Evolutionary conservation across 1,139 yeast genomes (phyloP), one percentile per base, ranked within the genome.

Genomic region (Suhomyces guaymorum): DNA sequence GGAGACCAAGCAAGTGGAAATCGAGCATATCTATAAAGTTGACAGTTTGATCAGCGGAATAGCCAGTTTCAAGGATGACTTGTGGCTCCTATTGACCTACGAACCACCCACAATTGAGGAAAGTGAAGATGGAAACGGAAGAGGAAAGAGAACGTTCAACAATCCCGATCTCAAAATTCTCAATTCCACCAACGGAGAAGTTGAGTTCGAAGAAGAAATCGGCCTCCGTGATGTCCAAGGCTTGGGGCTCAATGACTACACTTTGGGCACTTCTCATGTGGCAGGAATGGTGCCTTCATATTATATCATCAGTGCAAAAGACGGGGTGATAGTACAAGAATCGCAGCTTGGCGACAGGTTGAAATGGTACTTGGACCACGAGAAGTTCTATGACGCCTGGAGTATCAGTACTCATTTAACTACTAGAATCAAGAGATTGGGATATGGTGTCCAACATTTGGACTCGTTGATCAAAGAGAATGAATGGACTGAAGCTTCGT

Each of bases 141-240:
- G 26, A 5, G 60, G 57, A 3, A 59, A 53, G 27, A 65, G 77
- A 4, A 32, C 20, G 2, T 63, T 52, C 36, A 46, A 54, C 25
- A 54, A 61, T 39, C 96, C 97, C 0, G 96, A 89, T 44, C 59
- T 92, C 18, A 76, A 82, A 43, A 66, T 90, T 5, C 62, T 87
- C 14, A 82, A 83, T 51, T 67, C 82, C 4, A 54, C 67, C 2
- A 75, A 80, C 7, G 89, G 94, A 5, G 84, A 78, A 39, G 95
- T 87, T 36, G 72, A 77, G n/a, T 82, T 85, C 41, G 90, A 83
- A 24, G 97, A 92, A 57, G 95, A 84, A 51, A 70, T 92, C 7
- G 80, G 85, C 0, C 61, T 89, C 38, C 75, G 73, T 34, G 75
- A 78, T 30, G 75, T 69, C 31, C 72, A 77, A 26, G 68, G 73